Evolutionary conservation across 768 basidiomycete species (phyloP), one percentile per base, ranked within the genome.

Genomic region (Russula griseocarnosa): DNA sequence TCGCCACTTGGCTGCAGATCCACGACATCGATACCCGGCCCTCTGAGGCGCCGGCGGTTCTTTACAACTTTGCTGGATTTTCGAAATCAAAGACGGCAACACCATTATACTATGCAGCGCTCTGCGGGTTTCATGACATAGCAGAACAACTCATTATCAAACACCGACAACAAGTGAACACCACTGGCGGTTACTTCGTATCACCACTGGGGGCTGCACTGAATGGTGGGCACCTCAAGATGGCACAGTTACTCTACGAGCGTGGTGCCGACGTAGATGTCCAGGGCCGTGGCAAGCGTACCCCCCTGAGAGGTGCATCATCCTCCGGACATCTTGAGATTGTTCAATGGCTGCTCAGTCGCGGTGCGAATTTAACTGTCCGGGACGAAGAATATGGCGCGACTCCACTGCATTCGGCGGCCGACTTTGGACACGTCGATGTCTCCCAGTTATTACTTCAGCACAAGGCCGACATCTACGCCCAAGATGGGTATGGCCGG

Each of bases 191-290:
- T 57, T 5, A 4, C n/a, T 57, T 7, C n/a, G 6, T 46, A 3
- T 32, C 56, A 22, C 56, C 56, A 32, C 30, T 57, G 26, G 59
- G 13, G 11, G 51, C 26, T n/a, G 60, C 60, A 38, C 36, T 36
- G 5, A 10, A 20, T 6, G 6, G 22, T 0, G 18, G 30, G 18
- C 44, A 38, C 5, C 10, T 46, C 20, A 20, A 36, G 22, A 22
- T 47, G 5, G 60, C 34, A 5, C 53, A 11, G 28, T 11, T 60
- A 44, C 51, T 55, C 22, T 47, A n/a, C 14, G 38, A 36, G 9
- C 38, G 28, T 1, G 44, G 53, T 3, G 60, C 53, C 46, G n/a
- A 22, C 46, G 46, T 47, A 22, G 46, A 47, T 13, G 22, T 47
- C n/a, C 46, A 20, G 9, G 44, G 44, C 0, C 0, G 1, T 18